Base-by-base conservation (phyloP, 2,329 filamentous ascomycete species). In the Daldinia sp. region DNA sequence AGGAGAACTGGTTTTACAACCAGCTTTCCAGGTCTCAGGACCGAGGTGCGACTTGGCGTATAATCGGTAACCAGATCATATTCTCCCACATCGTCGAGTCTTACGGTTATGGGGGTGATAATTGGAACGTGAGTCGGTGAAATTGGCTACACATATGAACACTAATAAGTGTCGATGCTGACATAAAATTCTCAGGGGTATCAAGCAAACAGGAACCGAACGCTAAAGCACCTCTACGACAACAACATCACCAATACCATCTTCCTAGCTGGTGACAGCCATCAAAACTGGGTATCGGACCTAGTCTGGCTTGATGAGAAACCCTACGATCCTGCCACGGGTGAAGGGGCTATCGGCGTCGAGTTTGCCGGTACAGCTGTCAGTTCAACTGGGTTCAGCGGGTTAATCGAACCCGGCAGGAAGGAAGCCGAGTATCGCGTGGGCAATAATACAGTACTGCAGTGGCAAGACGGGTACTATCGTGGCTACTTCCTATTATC, bases 401-500 rank as follows among this genome's bases (percentile, higher is more conserved):
- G 87, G 58, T 82, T 82, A 2, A 79, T 87, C 47, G 77, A 76
- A 0, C 73, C 75, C 0, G 85, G 85, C 1, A 82, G 87, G 64
- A 77, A 79, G 50, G 74, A 76, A 58, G 80, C 81, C 1, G 67
- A 79, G 69, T 74, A 72, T 67, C 77, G 84, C 30, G 78, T 81
- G 65, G 72, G 72, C 41, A 76, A 80, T 19, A 92, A 91, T 74
- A 77, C 79, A 0, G 87, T 90, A 74, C 78, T 93, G 47, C 87
- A 90, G 71, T 93, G 89, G 90, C 86, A 89, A 68, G 90, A 92
- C 59, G 75, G 87, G 6, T 92, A 90, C 74, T 93, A 92, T 75
- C 82, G 90, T 15, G 90, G 90, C 1, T 93, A 93, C 77, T 92
- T 87, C 68, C 84, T 90, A 71, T 78, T 92, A 37, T 81, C 83